Percentiles rank a stretch among this genome's conserved stretches.
Evolutionary conservation across 192 early-diverging fungal genomes (phyloP).

Genomic region (Coemansia furcata): DNA sequence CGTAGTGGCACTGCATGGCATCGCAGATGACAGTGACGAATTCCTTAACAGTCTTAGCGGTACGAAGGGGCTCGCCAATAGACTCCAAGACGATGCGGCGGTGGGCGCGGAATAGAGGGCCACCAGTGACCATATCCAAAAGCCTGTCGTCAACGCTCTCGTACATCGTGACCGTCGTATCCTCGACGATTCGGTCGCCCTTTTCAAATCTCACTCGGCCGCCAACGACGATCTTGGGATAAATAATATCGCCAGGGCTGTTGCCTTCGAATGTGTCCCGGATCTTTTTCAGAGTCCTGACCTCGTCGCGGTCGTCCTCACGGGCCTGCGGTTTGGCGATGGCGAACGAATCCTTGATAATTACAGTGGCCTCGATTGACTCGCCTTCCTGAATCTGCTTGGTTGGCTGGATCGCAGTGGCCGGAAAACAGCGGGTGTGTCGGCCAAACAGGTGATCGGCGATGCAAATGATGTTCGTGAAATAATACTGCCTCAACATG

Average conservation of each 20-base stretch:
- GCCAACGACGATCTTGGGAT: not conserved
- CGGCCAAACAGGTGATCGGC: too few relatives aligned
- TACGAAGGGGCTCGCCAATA: not conserved
- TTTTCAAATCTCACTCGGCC: not conserved
- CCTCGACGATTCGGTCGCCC: not conserved
- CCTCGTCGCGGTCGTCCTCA: not conserved
- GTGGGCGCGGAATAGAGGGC: slow-evolving; percentile 2
- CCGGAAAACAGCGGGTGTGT: too few relatives aligned
- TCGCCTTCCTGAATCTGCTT: too few relatives aligned
- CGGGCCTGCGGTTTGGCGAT: not conserved
- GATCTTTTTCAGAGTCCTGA: not conserved
- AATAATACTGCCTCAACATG: too few relatives aligned
- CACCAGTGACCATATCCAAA: not conserved
- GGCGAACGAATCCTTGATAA: too few relatives aligned
- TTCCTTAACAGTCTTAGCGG: slow-evolving; percentile 2
- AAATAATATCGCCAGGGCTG: not conserved
- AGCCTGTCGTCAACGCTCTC: not conserved
- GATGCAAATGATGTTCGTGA: too few relatives aligned
- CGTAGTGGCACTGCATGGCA: slow-evolving; percentile 15
- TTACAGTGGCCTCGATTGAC: too few relatives aligned
- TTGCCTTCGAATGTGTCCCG: not conserved
- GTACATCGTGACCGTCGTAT: not conserved
- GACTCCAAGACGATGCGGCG: slow-evolving; percentile 8
- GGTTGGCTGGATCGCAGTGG: too few relatives aligned
- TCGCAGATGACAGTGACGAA: slow-evolving; percentile 22